Evolutionary conservation across 495 filamentous ascomycete species (phyloP).

Genomic region (Usnea hakonensis): DNA sequence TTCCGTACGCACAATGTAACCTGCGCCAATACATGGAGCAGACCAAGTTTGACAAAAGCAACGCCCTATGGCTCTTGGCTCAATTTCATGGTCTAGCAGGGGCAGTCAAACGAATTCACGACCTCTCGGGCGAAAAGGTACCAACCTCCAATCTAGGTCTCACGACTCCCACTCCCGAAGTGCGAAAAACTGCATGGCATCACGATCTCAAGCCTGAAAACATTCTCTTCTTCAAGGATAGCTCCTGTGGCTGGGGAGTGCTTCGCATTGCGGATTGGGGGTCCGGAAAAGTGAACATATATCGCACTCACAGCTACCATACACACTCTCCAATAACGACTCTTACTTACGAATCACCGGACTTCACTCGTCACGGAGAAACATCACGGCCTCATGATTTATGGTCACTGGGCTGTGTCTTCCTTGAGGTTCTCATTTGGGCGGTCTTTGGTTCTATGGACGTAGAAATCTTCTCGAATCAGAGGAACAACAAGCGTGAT

Average conservation of each 20-base stretch:
- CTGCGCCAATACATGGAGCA: constrained; percentile 21
- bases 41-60: background rate
- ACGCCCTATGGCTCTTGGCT: constrained; percentile 19
- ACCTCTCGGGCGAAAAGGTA: constrained; percentile 4
- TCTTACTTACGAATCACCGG: constrained; percentile 40
- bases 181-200: constrained; percentile 16
- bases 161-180: background rate
- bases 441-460: background rate
- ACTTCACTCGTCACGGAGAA: constrained; percentile 30
- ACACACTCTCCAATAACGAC: constrained; percentile 14
- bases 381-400: constrained; percentile 40
- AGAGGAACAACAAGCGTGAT: background rate
- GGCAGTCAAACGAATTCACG: constrained; percentile 21
- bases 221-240: constrained; percentile 27
- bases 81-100: constrained; percentile 23
- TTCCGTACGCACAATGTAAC: constrained; percentile 26
- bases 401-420: constrained; percentile 44
- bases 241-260: constrained; percentile 3
- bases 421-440: constrained; percentile 33
- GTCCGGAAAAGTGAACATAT: constrained; percentile 9
- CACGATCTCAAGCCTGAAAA: constrained; percentile 33
- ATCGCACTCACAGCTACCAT: constrained; percentile 7
- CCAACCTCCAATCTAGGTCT: background rate
- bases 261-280: constrained; percentile 24
- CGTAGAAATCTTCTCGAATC: background rate